These are phyloP conservation scores for Dioscorea zingiberensis DNA, from an alignment of 106 monocot genomes.

Conservation along the genomic window DNA sequence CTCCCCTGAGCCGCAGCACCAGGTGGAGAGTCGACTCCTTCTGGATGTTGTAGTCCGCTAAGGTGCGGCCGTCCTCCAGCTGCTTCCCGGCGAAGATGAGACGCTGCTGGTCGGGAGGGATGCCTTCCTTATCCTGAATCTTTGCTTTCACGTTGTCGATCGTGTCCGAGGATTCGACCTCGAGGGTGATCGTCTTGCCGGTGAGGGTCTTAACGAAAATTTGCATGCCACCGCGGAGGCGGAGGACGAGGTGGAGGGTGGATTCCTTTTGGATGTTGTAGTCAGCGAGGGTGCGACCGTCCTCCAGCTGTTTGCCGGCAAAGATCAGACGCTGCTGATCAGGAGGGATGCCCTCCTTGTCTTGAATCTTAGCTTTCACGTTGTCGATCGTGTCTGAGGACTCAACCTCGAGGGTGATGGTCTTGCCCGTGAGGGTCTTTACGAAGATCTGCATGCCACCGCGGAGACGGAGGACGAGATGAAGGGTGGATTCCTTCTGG, in stretches of 20 bases:
- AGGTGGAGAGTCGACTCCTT: constrained; percentile 53
- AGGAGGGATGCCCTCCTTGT: constrained; percentile 47
- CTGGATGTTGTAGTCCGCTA: constrained; percentile 50
- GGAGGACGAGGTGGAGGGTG: constrained; percentile 31
- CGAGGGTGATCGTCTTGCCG: constrained; percentile 61
- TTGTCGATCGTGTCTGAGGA: constrained; percentile 81
- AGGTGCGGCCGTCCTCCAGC: constrained; percentile 36
- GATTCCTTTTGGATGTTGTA: constrained; percentile 22
- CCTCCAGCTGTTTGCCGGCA: constrained; percentile 23
- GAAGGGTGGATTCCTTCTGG: constrained; percentile 30
- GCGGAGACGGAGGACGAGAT: constrained; percentile 3
- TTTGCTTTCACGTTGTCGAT: constrained; percentile 59
- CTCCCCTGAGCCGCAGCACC: constrained; percentile 40
- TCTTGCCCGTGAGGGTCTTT: constrained; percentile 63
- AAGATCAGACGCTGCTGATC: constrained; percentile 23
- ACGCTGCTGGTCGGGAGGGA: constrained; percentile 64
- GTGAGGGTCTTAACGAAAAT: constrained; percentile 77
- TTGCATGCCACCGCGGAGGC: constrained; percentile 47
- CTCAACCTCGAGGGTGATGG: constrained; percentile 85
- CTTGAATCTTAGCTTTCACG: constrained; percentile 68
- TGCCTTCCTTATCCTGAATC: constrained; percentile 70
- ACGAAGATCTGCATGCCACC: constrained; percentile 83
- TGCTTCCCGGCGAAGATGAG: constrained; percentile 40
- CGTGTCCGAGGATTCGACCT: constrained; percentile 56
- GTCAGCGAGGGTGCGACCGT: constrained; percentile 3